phyloP scores from a whole-genome alignment of 2,329 filamentous ascomycete species.

The Cladosporium sp. region DNA sequence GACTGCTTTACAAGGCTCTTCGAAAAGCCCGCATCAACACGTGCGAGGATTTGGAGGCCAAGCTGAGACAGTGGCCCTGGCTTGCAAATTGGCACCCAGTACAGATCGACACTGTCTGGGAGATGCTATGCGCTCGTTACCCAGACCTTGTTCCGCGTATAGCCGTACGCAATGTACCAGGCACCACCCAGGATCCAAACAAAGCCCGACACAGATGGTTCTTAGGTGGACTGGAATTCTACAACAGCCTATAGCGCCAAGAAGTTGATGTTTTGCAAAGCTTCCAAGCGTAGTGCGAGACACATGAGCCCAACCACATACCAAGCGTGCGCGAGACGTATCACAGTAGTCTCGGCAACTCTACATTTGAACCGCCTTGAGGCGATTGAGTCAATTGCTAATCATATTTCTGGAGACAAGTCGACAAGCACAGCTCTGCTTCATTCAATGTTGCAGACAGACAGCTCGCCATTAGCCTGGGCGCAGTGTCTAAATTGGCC shows the following conservation, averaged over 20 bases:
- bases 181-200: background rate
- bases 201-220: constrained; percentile 11
- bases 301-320: too few species aligned
- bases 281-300: too few species aligned
- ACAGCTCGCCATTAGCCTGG: too few species aligned
- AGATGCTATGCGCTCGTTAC: constrained; percentile 5
- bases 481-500: too few species aligned
- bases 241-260: constrained; percentile 2
- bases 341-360: too few species aligned
- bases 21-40: constrained; percentile 9
- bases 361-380: too few species aligned
- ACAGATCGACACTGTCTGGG: constrained; percentile 4
- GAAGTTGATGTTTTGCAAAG: too few species aligned
- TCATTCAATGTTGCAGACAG: too few species aligned
- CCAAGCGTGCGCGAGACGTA: too few species aligned
- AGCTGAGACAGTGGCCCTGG: constrained; percentile 3
- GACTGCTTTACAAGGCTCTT: constrained; percentile 5
- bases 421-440: too few species aligned
- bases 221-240: constrained; percentile 8
- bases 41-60: background rate
- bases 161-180: background rate
- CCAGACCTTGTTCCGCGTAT: constrained; percentile 8
- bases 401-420: too few species aligned
- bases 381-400: too few species aligned
- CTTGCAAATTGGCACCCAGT: constrained; percentile 7